Percentiles rank a stretch among this genome's conserved stretches.
These are phyloP conservation scores for Stromatinia cepivora DNA, from an alignment of 2,329 filamentous ascomycete species.

Conservation along the genomic window DNA sequence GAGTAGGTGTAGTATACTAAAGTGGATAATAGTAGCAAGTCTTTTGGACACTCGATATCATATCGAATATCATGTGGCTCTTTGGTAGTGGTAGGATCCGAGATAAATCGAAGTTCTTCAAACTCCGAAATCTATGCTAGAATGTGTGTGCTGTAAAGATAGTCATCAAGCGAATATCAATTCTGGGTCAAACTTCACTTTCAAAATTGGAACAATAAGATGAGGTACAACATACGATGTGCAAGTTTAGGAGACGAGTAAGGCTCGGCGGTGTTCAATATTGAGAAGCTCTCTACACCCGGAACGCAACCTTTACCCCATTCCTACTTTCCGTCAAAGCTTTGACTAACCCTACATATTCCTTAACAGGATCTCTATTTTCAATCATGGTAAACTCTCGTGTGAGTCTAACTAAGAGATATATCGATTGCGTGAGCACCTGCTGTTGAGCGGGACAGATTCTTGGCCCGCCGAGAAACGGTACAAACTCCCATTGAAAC, in stretches of 20 bases:
- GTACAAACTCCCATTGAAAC: constrained; percentile 39
- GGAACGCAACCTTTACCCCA: constrained; percentile 22
- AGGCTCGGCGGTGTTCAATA: not conserved
- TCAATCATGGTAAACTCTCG: constrained; percentile 38
- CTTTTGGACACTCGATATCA: too few relatives aligned
- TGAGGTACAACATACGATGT: too few relatives aligned
- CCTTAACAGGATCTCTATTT: constrained; percentile 28
- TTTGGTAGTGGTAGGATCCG: too few relatives aligned
- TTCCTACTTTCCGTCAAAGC: constrained; percentile 22
- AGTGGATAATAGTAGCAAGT: too few relatives aligned
- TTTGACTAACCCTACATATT: constrained; percentile 13
- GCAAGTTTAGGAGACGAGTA: not conserved
- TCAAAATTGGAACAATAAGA: too few relatives aligned
- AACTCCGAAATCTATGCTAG: too few relatives aligned
- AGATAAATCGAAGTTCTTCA: too few relatives aligned
- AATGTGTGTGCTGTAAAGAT: too few relatives aligned
- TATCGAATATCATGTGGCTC: too few relatives aligned
- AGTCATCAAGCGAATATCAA: too few relatives aligned
- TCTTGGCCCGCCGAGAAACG: constrained; percentile 41
- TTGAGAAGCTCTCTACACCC: not conserved
- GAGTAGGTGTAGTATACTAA: too few relatives aligned
- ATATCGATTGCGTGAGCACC: constrained; percentile 40
- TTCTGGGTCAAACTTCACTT: too few relatives aligned
- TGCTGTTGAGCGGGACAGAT: constrained; percentile 42
- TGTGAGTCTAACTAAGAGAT: constrained; percentile 34